A percentile compares a stretch with the other conserved stretches of the same genome.
phyloP scores from a whole-genome alignment of 306 rosid genomes.

The Oxytropis ochrocephala region DNA sequence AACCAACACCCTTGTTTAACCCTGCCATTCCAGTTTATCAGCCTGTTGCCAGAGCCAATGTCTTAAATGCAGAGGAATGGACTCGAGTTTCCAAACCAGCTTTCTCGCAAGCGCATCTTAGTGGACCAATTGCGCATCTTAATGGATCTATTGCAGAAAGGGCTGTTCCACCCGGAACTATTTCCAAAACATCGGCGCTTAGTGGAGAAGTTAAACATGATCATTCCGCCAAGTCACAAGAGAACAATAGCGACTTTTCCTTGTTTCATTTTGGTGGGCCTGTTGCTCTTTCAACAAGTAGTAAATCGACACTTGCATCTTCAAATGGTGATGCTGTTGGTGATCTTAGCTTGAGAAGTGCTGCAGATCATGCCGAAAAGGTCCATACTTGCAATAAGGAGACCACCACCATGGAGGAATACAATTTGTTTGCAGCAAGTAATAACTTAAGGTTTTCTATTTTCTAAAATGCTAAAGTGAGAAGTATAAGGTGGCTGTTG shows the following conservation, averaged over 20 bases:
- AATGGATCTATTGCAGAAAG: slow-evolving; percentile 39
- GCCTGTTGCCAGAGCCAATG: slow-evolving; percentile 45
- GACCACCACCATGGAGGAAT: slow-evolving; percentile 64
- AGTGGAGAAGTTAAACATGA: slow-evolving; percentile 36
- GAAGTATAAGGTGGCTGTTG: slow-evolving; percentile 60
- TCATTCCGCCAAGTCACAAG: slow-evolving; percentile 40
- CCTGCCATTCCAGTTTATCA: slow-evolving; percentile 70
- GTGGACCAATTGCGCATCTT: slow-evolving; percentile 31
- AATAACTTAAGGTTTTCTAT: slow-evolving; percentile 63
- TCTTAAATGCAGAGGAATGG: slow-evolving; percentile 40
- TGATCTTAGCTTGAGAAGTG: slow-evolving; percentile 34
- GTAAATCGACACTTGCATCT: slow-evolving; percentile 37
- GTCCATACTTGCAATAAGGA: slow-evolving; percentile 55
- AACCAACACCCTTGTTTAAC: slow-evolving; percentile 52
- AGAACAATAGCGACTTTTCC: slow-evolving; percentile 51
- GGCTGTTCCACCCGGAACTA: slow-evolving; percentile 32
- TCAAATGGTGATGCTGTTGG: slow-evolving; percentile 34
- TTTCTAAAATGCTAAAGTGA: slow-evolving; percentile 56
- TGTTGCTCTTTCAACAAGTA: slow-evolving; percentile 56
- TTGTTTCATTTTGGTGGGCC: slow-evolving; percentile 96
- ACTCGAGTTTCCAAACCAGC: slow-evolving; percentile 33
- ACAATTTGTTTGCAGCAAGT: slow-evolving; percentile 89
- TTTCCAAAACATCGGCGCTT: slow-evolving; percentile 30
- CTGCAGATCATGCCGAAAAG: slow-evolving; percentile 40
- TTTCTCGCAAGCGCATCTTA: slow-evolving; percentile 37